phyloP scores from a whole-genome alignment of 352 stramenopile species.

The Phytophthora pini region DNA sequence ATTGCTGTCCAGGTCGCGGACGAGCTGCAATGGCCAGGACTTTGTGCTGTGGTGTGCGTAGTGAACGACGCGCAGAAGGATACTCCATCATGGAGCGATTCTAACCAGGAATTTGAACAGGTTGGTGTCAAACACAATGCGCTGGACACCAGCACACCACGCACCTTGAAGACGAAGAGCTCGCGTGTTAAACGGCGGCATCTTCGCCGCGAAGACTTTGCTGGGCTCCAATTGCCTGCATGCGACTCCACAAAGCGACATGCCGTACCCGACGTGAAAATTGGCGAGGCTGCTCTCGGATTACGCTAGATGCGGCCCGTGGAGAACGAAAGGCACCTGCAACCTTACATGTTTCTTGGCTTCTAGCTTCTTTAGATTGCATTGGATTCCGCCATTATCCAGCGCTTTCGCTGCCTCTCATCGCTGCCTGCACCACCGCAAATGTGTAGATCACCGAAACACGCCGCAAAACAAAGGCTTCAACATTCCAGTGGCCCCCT shows the following conservation, averaged over 20 bases:
- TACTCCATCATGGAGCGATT: no score
- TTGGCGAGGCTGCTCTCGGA: neutral
- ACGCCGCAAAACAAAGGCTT: constrained; percentile 10
- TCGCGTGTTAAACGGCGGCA: constrained; percentile 14
- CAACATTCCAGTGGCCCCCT: constrained; percentile 4
- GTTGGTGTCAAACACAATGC: neutral
- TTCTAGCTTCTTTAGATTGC: neutral
- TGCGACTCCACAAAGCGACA: constrained; percentile 2
- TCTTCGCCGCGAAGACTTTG: no score
- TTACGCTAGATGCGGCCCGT: neutral
- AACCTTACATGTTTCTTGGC: neutral
- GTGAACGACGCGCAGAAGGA: no score
- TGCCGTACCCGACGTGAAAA: neutral
- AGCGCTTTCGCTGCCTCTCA: neutral
- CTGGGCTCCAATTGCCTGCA: neutral
- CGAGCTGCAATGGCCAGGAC: no score
- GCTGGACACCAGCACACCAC: neutral
- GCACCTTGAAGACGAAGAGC: constrained; percentile 1
- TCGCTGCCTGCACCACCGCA: constrained; percentile 15
- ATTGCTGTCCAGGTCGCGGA: no score
- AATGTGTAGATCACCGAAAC: constrained; percentile 25
- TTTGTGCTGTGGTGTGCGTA: no score
- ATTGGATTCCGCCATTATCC: no score
- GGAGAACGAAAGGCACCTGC: neutral
- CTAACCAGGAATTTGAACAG: no score